Evolutionary conservation across 1,284 basidiomycete species (phyloP).

Genomic region (Irpex lacteus): DNA sequence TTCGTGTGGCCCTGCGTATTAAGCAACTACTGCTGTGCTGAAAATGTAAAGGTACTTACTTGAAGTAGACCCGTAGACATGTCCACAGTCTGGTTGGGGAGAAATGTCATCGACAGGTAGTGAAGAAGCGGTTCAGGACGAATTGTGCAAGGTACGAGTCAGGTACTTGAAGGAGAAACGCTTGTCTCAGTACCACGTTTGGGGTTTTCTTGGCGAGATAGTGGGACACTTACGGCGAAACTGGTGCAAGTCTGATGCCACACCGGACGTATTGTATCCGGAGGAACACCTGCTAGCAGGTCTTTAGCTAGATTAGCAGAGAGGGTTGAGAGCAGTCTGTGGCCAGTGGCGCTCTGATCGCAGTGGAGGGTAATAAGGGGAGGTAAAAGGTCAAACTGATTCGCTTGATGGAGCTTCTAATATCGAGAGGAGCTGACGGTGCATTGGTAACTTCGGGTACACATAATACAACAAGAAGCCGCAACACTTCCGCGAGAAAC

Average conservation of each 20-base stretch:
- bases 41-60: slow-evolving; percentile 16
- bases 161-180: slow-evolving; percentile 2
- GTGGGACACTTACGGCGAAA: not conserved
- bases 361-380: slow-evolving; percentile 1
- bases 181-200: not conserved
- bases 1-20: slow-evolving; percentile 20
- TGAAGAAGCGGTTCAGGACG: slow-evolving; percentile 1
- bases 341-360: not conserved
- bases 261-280: not conserved
- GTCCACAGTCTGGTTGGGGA: slow-evolving; percentile 25
- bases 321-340: not conserved
- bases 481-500: slow-evolving; percentile 16
- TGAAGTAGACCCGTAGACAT: slow-evolving; percentile 30
- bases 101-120: slow-evolving; percentile 24
- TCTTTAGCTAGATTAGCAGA: not conserved
- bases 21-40: not conserved
- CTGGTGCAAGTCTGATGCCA: not conserved
- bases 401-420: slow-evolving; percentile 9
- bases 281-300: not conserved
- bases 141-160: not conserved
- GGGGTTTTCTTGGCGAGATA: not conserved
- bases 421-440: slow-evolving; percentile 1
- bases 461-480: slow-evolving; percentile 18
- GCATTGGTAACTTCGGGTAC: slow-evolving; percentile 7
- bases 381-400: slow-evolving; percentile 3